A percentile compares a stretch with the other conserved stretches of the same genome.
phyloP scores from a whole-genome alignment of 1,284 basidiomycete species.

The Cutaneotrichosporon sp. region DNA sequence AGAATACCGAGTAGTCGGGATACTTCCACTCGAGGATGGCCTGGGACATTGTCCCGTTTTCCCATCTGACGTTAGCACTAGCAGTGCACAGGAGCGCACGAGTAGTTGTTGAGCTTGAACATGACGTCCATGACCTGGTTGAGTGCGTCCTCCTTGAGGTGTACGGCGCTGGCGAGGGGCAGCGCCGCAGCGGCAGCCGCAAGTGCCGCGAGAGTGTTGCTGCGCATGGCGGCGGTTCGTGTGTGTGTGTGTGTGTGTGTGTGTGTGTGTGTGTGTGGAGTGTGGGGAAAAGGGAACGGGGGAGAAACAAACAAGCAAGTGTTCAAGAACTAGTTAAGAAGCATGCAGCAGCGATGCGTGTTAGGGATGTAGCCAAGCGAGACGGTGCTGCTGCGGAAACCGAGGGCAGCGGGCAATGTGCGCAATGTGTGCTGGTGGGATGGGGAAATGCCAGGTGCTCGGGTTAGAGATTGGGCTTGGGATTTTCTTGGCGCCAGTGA shows the following conservation, averaged over 20 bases:
- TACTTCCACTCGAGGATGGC: slow-evolving; percentile 65
- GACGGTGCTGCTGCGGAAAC: too few species aligned
- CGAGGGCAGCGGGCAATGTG: not conserved
- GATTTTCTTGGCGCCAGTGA: not conserved
- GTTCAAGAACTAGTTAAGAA: too few species aligned
- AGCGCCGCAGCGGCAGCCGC: not conserved
- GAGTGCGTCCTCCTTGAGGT: slow-evolving; percentile 7
- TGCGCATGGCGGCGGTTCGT: too few species aligned
- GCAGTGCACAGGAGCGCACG: not conserved
- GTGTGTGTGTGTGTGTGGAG: not conserved
- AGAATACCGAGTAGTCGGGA: slow-evolving; percentile 60
- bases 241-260: not conserved
- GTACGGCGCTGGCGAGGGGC: slow-evolving; percentile 1
- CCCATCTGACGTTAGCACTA: slow-evolving; percentile 59
- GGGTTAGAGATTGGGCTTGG: too few species aligned
- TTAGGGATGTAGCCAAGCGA: too few species aligned
- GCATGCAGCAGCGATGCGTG: too few species aligned
- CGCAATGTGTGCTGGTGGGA: not conserved
- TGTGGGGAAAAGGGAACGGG: too few species aligned
- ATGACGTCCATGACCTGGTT: slow-evolving; percentile 29
- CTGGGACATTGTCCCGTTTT: slow-evolving; percentile 69
- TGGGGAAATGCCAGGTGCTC: not conserved
- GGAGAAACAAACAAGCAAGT: too few species aligned
- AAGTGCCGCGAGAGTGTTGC: not conserved
- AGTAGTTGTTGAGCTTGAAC: slow-evolving; percentile 18